These are phyloP conservation scores for Boletellus ananas DNA, from an alignment of 768 basidiomycete species.

Conservation along the genomic window DNA sequence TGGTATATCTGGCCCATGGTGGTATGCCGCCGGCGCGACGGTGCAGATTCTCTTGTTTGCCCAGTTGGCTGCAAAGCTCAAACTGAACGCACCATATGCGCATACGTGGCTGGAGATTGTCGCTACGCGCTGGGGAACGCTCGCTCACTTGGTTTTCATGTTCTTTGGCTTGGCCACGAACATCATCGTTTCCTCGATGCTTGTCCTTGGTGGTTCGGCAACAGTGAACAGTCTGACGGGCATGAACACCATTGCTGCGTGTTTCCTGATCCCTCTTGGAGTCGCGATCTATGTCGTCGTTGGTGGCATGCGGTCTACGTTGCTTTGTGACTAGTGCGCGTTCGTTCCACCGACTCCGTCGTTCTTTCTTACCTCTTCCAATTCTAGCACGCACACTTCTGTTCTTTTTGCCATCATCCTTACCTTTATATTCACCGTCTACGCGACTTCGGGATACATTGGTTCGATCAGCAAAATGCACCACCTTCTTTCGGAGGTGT, in stretches of 20 bases:
- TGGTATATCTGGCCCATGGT: conserved; percentile 84
- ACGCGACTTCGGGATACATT: conserved; percentile 74
- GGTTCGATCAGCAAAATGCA: conserved; percentile 80
- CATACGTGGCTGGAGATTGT: conserved; percentile 90
- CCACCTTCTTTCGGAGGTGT: conserved; percentile 61
- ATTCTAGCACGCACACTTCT: conserved; percentile 72
- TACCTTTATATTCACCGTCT: conserved; percentile 73
- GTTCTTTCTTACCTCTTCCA: neutral
- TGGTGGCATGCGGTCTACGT: conserved; percentile 82
- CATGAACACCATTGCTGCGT: conserved; percentile 86
- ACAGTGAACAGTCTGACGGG: conserved; percentile 87
- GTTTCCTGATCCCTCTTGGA: conserved; percentile 85
- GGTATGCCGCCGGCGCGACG: conserved; percentile 88
- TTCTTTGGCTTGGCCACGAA: conserved; percentile 93
- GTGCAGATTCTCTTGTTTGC: conserved; percentile 91
- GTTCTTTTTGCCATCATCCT: conserved; percentile 87
- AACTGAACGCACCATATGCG: conserved; percentile 84
- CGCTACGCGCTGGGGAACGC: conserved; percentile 70
- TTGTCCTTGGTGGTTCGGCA: conserved; percentile 76
- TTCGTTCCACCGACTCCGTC: neutral
- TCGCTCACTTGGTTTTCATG: conserved; percentile 82
- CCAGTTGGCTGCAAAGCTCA: conserved; percentile 85
- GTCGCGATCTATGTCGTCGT: conserved; percentile 87
- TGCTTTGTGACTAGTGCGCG: conserved; percentile 83
- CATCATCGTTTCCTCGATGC: conserved; percentile 86